A percentile compares a stretch with the other conserved stretches of the same genome.
phyloP scores from a whole-genome alignment of 1,284 basidiomycete species.

The Phlebopus sp. region DNA sequence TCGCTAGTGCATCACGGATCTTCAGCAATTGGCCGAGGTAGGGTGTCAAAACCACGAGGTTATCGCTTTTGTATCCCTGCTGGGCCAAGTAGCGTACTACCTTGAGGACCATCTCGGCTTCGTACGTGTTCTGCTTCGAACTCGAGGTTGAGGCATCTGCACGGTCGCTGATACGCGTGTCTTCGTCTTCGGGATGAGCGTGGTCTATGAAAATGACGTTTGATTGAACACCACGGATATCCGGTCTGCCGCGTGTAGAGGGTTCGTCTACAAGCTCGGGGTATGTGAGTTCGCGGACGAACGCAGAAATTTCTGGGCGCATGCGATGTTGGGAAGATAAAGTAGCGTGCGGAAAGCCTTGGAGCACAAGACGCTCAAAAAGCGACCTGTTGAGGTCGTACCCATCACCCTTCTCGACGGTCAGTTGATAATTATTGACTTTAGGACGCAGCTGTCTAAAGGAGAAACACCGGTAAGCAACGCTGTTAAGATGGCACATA shows the following conservation, averaged over 20 bases:
- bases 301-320: conserved; percentile 63
- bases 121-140: conserved; percentile 60
- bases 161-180: conserved; percentile 38
- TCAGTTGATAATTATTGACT: conserved; percentile 58
- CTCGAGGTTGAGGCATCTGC: conserved; percentile 45
- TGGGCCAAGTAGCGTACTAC: conserved; percentile 63
- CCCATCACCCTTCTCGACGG: conserved; percentile 62
- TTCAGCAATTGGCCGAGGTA: conserved; percentile 63
- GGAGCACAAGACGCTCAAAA: conserved; percentile 64
- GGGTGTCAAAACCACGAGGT: conserved; percentile 62
- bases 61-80: conserved; percentile 59
- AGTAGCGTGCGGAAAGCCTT: conserved; percentile 57
- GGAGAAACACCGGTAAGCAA: conserved; percentile 7
- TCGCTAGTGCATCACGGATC: conserved; percentile 42
- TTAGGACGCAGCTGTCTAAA: conserved; percentile 66
- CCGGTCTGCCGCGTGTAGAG: conserved; percentile 44
- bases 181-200: conserved; percentile 51
- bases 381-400: conserved; percentile 63
- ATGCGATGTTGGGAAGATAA: conserved; percentile 63
- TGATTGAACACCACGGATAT: conserved; percentile 51
- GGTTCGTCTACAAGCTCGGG: conserved; percentile 57
- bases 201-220: conserved; percentile 64
- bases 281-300: conserved; percentile 60
- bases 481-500: neutral
- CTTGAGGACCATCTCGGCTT: conserved; percentile 60